phyloP scores from a whole-genome alignment of 179 eudicot species.

The Beta lomatogona region DNA sequence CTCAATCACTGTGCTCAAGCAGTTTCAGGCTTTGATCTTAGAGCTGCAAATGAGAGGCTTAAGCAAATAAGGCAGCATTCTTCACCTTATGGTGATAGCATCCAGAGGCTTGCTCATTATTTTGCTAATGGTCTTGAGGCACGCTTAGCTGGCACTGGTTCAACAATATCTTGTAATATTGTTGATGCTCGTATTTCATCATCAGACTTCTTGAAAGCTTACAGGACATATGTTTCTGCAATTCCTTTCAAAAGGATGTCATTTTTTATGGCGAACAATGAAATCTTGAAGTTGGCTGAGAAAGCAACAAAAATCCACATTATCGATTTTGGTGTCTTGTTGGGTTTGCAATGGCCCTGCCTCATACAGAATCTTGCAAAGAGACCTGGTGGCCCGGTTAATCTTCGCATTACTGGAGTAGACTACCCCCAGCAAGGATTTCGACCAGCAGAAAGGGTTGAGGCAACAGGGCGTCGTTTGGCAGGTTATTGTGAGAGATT shows the following conservation, averaged over 20 bases:
- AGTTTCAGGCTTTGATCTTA: slow-evolving; percentile 47
- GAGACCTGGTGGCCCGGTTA: slow-evolving; percentile 55
- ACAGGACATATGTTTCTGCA: slow-evolving; percentile 49
- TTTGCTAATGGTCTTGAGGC: slow-evolving; percentile 81
- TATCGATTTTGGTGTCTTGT: slow-evolving; percentile 64
- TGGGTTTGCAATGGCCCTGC: slow-evolving; percentile 72
- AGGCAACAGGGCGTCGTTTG: slow-evolving; percentile 62
- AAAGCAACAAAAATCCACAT: slow-evolving; percentile 53
- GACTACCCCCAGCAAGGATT: slow-evolving; percentile 68
- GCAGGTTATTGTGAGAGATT: slow-evolving; percentile 55
- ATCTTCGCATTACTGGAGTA: slow-evolving; percentile 64
- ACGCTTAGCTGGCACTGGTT: slow-evolving; percentile 61
- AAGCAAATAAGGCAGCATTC: slow-evolving; percentile 57
- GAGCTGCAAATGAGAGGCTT: slow-evolving; percentile 50
- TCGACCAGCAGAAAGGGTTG: slow-evolving; percentile 58
- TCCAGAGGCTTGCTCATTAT: slow-evolving; percentile 61
- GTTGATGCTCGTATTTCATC: slow-evolving; percentile 42
- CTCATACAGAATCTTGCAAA: slow-evolving; percentile 49
- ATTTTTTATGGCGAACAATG: slow-evolving; percentile 41
- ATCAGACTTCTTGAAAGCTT: slow-evolving; percentile 55
- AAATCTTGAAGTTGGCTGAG: slow-evolving; percentile 37
- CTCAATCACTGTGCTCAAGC: slow-evolving; percentile 69
- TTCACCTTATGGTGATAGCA: slow-evolving; percentile 57
- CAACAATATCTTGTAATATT: slow-evolving; percentile 40
- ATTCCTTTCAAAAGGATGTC: slow-evolving; percentile 60